phyloP scores from a whole-genome alignment of 352 stramenopile species.

The Globisporangium irregulare region DNA sequence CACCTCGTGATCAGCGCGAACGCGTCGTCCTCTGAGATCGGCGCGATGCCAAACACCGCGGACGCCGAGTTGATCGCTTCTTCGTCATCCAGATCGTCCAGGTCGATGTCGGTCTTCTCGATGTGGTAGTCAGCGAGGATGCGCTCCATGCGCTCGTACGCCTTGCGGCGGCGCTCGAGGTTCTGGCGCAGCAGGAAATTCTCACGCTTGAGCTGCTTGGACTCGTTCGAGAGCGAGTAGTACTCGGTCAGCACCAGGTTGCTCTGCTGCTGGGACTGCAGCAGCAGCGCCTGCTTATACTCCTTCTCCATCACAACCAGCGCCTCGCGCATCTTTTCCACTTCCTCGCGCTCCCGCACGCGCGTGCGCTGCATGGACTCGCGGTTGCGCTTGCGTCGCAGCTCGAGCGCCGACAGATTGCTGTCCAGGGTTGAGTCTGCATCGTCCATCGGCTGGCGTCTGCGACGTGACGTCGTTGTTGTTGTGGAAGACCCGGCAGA shows the following conservation, averaged over 20 bases:
- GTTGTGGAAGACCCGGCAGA: background rate
- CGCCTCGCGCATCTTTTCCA: constrained; percentile 29
- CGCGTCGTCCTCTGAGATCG: constrained; percentile 30
- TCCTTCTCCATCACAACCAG: constrained; percentile 37
- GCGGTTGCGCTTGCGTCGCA: constrained; percentile 36
- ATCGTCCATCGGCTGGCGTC: background rate
- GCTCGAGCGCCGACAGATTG: constrained; percentile 20
- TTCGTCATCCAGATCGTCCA: background rate
- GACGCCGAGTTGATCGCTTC: background rate
- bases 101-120: constrained; percentile 27
- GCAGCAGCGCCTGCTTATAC: constrained; percentile 25
- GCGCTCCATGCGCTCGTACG: constrained; percentile 40
- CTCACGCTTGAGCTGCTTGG: constrained; percentile 32
- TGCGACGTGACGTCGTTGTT: background rate
- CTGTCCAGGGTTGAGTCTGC: background rate
- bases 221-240: constrained; percentile 29
- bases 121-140: constrained; percentile 39
- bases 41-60: constrained; percentile 8
- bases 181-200: constrained; percentile 41
- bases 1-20: constrained; percentile 31
- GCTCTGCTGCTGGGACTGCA: constrained; percentile 15
- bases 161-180: constrained; percentile 31
- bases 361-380: constrained; percentile 45
- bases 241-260: constrained; percentile 23
- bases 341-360: constrained; percentile 29